Conservation (phyloP, 805 yeast species). For the Martiniozyma abietophila region DNA sequence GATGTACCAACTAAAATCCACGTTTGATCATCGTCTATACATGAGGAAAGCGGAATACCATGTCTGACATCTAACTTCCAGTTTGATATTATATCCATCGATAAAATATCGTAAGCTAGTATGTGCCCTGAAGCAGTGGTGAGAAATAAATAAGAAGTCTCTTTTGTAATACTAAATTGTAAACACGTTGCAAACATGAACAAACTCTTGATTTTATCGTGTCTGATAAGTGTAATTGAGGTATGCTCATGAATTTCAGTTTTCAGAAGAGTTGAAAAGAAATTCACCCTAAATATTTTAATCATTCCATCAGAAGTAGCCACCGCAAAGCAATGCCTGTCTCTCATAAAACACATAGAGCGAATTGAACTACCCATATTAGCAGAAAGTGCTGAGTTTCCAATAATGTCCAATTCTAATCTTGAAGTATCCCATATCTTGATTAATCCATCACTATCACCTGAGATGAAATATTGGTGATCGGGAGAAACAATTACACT, state of each 20-base stretch:
- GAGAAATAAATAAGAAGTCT: slow-evolving; percentile 36
- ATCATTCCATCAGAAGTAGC: slow-evolving; percentile 39
- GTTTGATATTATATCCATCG: slow-evolving; percentile 33
- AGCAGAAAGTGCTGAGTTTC: slow-evolving; percentile 37
- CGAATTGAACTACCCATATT: slow-evolving; percentile 43
- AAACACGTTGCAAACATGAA: slow-evolving; percentile 35
- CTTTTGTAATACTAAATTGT: slow-evolving; percentile 31
- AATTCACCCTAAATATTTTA: slow-evolving; percentile 32
- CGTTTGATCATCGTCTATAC: slow-evolving; percentile 38
- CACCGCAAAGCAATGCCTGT: slow-evolving; percentile 51
- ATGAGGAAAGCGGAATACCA: slow-evolving; percentile 59
- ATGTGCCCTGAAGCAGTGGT: slow-evolving; percentile 47
- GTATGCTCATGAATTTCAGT: slow-evolving; percentile 9
- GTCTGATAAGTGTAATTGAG: slow-evolving; percentile 29
- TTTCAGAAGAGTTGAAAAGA: slow-evolving; percentile 14
- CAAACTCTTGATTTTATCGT: slow-evolving; percentile 27
- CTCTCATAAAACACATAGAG: slow-evolving; percentile 40
- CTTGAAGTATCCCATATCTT: slow-evolving; percentile 71
- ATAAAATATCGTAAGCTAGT: slow-evolving; percentile 47
- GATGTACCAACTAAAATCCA: slow-evolving; percentile 74
- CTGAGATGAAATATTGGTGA: slow-evolving; percentile 61
- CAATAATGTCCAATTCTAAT: slow-evolving; percentile 52
- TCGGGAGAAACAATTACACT: slow-evolving; percentile 52
- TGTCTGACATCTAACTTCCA: slow-evolving; percentile 49
- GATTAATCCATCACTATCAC: slow-evolving; percentile 64